Evolutionary conservation across 495 filamentous ascomycete species (phyloP), one percentile per base, ranked within the genome.

Genomic region (Thozetella sp.): DNA sequence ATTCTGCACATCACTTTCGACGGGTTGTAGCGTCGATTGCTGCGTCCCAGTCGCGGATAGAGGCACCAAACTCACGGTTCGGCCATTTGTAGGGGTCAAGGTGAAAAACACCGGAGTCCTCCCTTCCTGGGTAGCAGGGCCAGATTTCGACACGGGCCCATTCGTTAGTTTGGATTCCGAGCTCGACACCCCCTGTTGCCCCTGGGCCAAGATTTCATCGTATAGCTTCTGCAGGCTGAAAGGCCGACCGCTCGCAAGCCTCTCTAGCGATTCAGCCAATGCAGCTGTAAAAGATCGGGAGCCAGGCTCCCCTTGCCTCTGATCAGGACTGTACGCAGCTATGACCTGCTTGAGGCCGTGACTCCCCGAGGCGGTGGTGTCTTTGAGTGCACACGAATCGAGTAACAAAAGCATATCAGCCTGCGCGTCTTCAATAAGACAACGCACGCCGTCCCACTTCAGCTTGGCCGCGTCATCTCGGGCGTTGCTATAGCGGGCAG

Each of bases 301-400:
- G n/a, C 72, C 74, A 22, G 72, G 55, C 22, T 83, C 80, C 9
- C 72, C 63, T 19, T 69, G 57, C 59, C 63, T 71, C 58, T 84
- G 76, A 15, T 85, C 82, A 1, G 76, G 79, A 4, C 71, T 76
- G 45, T 75, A 81, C 9, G 81, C 79, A 4, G 83, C 80, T 55
- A 86, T 83, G n/a, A 74, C 76, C 63, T 84, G 83, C 64, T 86
- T 86, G 25, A 72, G 67, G 45, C 80, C 82, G 62, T 76, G 74
- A 23, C 74, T 75, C 3, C 79, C 76, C 10, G 72, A 61, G 54
- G 67, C 63, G 3, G 75, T 65, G 22, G 76, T 72, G 55, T 84
- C 80, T 19, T 72, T 71, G 4, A 72, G 50, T 25, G 72, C 72
- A 55, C 79, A 80, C 11, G 75, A 72, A 64, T 83, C 80, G 34